phyloP scores from a whole-genome alignment of 768 basidiomycete genomes.

The Cyclocybe cylindracea region DNA sequence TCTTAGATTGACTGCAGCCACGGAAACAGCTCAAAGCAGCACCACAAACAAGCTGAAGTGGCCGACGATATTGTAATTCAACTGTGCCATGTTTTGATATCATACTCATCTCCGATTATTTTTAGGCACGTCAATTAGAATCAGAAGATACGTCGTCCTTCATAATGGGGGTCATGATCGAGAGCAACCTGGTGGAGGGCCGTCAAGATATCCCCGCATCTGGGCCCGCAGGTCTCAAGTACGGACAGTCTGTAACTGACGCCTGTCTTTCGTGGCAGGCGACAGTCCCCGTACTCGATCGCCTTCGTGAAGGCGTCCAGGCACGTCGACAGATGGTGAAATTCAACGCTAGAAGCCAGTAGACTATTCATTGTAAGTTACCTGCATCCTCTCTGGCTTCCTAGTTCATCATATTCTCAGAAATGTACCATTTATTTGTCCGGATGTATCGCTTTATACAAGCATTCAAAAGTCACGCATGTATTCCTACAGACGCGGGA shows the following conservation, averaged over 20 bases:
- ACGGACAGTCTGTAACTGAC: conserved; percentile 88
- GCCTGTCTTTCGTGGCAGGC: conserved; percentile 90
- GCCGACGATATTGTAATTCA: conserved; percentile 82
- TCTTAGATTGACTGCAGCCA: conserved; percentile 93
- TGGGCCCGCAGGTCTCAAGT: conserved; percentile 72
- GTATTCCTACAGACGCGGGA: neutral
- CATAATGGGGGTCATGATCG: conserved; percentile 96
- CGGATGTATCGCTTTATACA: neutral
- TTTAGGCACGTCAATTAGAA: conserved; percentile 72
- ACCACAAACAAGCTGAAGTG: conserved; percentile 84
- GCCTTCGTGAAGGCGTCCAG: conserved; percentile 85
- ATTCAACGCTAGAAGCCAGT: conserved; percentile 18
- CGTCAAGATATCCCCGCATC: conserved; percentile 79
- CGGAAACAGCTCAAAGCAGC: conserved; percentile 93
- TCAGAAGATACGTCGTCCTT: conserved; percentile 65
- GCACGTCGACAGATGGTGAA: conserved; percentile 62
- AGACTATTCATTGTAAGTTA: neutral
- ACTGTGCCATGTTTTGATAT: conserved; percentile 4
- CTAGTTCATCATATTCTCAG: neutral
- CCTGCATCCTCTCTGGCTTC: neutral
- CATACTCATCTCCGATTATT: conserved; percentile 8
- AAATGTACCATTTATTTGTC: neutral
- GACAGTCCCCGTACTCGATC: conserved; percentile 79
- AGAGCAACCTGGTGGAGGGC: conserved; percentile 87
- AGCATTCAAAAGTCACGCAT: neutral